phyloP scores from a whole-genome alignment of 768 basidiomycete genomes.

The Rhizopogon roseolus region DNA sequence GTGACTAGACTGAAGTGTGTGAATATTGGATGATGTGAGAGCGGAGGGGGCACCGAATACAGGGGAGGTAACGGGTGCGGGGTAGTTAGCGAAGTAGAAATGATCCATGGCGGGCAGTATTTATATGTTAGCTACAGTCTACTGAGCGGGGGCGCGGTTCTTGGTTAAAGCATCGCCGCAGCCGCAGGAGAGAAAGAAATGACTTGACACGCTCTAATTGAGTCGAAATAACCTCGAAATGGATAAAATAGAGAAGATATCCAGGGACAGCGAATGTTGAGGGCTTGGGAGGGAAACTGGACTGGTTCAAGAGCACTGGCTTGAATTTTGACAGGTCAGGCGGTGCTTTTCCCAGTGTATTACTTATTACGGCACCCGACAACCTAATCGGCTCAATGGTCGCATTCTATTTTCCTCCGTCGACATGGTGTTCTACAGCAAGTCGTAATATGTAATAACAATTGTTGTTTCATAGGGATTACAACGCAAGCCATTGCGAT shows the following conservation, averaged over 20 bases:
- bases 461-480: too few species aligned
- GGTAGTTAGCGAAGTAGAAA: too few species aligned
- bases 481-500: too few species aligned
- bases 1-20: background rate
- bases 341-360: too few species aligned
- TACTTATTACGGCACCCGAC: background rate
- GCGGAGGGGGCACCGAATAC: too few species aligned
- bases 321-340: background rate
- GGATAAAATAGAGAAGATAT: background rate
- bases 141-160: background rate
- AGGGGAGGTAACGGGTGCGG: background rate
- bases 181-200: background rate
- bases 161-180: background rate
- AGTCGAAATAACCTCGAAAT: background rate
- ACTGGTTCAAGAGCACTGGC: background rate
- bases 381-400: too few species aligned
- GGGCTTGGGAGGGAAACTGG: background rate
- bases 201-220: background rate
- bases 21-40: background rate
- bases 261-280: background rate
- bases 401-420: too few species aligned
- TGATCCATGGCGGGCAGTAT: background rate
- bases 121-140: background rate
- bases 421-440: too few species aligned
- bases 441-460: too few species aligned